phyloP scores from a whole-genome alignment of 2,329 filamentous ascomycete genomes.

The Fonsecaea pugnacius region DNA sequence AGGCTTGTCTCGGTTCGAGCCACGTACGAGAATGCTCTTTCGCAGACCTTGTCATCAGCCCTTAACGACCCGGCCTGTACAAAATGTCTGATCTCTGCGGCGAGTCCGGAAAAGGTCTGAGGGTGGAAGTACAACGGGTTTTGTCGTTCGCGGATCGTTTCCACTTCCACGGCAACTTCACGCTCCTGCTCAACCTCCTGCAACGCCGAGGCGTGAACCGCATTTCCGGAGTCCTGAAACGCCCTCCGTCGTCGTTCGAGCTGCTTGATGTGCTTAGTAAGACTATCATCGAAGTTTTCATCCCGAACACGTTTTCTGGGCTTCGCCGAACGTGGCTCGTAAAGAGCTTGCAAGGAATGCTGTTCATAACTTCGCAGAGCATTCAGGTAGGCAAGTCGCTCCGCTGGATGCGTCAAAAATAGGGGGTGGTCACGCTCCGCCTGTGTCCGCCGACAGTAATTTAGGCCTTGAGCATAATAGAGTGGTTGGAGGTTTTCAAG shows the following conservation, averaged over 20 bases:
- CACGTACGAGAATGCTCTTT: slow-evolving; percentile 16
- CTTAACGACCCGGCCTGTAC: slow-evolving; percentile 38
- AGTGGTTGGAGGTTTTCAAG: slow-evolving; percentile 58
- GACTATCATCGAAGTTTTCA: slow-evolving; percentile 29
- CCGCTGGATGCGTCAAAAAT: not conserved
- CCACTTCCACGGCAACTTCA: slow-evolving; percentile 64
- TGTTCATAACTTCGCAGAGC: slow-evolving; percentile 61
- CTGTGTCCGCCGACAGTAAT: slow-evolving; percentile 50
- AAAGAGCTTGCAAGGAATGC: slow-evolving; percentile 57
- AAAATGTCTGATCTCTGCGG: slow-evolving; percentile 52
- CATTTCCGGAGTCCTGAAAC: slow-evolving; percentile 39
- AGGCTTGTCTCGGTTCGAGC: slow-evolving; percentile 42
- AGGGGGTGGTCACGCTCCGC: slow-evolving; percentile 13
- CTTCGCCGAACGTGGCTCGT: slow-evolving; percentile 46
- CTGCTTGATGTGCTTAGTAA: slow-evolving; percentile 26
- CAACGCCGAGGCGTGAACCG: slow-evolving; percentile 46
- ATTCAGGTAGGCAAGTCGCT: slow-evolving; percentile 25
- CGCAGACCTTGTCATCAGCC: slow-evolving; percentile 4
- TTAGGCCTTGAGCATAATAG: slow-evolving; percentile 65
- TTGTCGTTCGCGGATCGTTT: slow-evolving; percentile 63
- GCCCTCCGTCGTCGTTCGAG: slow-evolving; percentile 35
- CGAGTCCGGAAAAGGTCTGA: slow-evolving; percentile 50
- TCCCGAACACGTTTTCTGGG: slow-evolving; percentile 4
- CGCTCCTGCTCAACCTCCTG: slow-evolving; percentile 69
- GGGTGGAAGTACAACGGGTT: slow-evolving; percentile 51